phyloP scores from a whole-genome alignment of 2,329 filamentous ascomycete genomes.

The Nannizziopsis barbatae region DNA sequence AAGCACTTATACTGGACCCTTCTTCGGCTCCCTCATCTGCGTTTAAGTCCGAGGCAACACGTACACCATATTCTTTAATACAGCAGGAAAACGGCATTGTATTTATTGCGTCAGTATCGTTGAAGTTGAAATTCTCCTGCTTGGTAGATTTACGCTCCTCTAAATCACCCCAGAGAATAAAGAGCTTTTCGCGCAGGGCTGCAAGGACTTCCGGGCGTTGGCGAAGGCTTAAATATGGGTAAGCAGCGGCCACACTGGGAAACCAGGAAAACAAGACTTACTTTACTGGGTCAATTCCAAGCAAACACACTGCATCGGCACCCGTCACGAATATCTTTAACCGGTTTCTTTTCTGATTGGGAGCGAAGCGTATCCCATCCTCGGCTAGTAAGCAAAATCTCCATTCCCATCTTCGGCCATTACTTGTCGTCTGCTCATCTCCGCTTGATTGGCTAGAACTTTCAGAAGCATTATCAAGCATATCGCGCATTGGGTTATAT shows the following conservation, averaged over 20 bases:
- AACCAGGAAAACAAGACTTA: constrained; percentile 31
- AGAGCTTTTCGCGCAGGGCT: constrained; percentile 57
- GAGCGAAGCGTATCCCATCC: constrained; percentile 39
- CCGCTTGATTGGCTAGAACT: constrained; percentile 14
- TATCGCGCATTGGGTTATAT: constrained; percentile 41
- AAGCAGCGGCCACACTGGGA: constrained; percentile 9
- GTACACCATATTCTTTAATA: constrained; percentile 58
- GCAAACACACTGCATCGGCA: constrained; percentile 44
- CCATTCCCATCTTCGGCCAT: constrained; percentile 59
- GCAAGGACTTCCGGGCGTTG: constrained; percentile 40
- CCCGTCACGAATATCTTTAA: constrained; percentile 61
- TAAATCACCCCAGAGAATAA: constrained; percentile 73
- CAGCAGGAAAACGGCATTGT: constrained; percentile 59
- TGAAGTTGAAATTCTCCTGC: constrained; percentile 17
- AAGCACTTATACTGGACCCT: constrained; percentile 36
- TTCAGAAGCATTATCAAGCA: constrained; percentile 35
- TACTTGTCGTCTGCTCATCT: constrained; percentile 10
- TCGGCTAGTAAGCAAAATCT: constrained; percentile 69
- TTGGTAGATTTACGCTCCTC: constrained; percentile 53
- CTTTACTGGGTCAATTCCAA: constrained; percentile 45
- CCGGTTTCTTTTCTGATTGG: constrained; percentile 34
- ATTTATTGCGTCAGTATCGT: constrained; percentile 25
- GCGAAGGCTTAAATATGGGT: constrained; percentile 41
- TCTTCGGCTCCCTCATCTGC: constrained; percentile 25
- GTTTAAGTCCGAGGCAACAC: constrained; percentile 19